phyloP scores from a whole-genome alignment of 2,329 filamentous ascomycete genomes.

The Ceratocystis cubensis region DNA sequence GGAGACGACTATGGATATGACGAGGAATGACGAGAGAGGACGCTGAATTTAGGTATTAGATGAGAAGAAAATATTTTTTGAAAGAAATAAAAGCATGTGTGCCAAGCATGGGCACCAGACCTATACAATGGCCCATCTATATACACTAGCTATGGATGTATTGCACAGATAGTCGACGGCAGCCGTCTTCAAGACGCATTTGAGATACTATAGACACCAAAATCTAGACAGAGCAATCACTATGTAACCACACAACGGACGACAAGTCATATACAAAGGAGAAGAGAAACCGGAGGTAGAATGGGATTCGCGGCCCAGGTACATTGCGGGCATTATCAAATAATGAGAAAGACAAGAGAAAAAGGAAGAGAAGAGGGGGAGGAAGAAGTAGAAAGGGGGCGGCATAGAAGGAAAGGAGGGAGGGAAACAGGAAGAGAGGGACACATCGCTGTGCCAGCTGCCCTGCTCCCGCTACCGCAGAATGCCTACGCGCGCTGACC shows the following conservation, averaged over 20 bases:
- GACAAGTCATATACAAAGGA: neutral
- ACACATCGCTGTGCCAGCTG: neutral
- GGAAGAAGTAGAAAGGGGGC: too few relatives aligned
- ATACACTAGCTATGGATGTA: too few relatives aligned
- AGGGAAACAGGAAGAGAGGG: neutral
- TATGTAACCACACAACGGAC: neutral
- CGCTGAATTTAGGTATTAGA: neutral
- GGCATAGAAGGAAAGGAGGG: too few relatives aligned
- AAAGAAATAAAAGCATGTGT: neutral
- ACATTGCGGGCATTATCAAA: neutral
- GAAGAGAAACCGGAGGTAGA: neutral
- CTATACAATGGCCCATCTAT: too few relatives aligned
- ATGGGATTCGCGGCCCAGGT: neutral
- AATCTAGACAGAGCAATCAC: neutral
- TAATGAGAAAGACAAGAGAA: neutral
- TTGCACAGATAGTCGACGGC: too few relatives aligned
- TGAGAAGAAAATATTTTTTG: neutral
- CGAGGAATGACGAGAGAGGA: conserved; percentile 3
- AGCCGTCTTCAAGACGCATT: too few relatives aligned
- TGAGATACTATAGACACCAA: too few relatives aligned
- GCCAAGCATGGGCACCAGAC: too few relatives aligned
- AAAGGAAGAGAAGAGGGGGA: too few relatives aligned
- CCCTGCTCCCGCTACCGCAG: neutral
- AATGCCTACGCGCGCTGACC: neutral
- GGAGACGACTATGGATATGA: conserved; percentile 15